These are phyloP conservation scores for Sporisorium graminicola DNA, from an alignment of 1,284 basidiomycete species.

Conservation along the genomic window DNA sequence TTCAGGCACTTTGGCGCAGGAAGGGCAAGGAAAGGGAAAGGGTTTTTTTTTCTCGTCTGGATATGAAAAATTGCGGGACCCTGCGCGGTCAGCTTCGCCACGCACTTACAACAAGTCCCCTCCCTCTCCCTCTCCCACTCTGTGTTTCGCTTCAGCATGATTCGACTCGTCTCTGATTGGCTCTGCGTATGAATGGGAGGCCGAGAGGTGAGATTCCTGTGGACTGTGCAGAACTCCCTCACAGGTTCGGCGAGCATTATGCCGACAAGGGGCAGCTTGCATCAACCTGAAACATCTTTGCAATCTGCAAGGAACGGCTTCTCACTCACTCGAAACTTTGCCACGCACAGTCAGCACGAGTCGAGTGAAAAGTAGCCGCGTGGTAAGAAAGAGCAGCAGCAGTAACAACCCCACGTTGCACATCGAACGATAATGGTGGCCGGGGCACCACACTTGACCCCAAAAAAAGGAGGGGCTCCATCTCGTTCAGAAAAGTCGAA, in stretches of 20 bases:
- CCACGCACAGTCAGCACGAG: background rate
- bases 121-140: too few relatives aligned
- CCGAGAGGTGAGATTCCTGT: background rate
- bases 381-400: too few relatives aligned
- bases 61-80: slow-evolving; percentile 2
- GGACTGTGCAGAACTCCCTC: too few relatives aligned
- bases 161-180: background rate
- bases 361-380: background rate
- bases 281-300: background rate
- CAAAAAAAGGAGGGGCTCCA: background rate
- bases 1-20: too few relatives aligned
- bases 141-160: too few relatives aligned
- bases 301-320: slow-evolving; percentile 4
- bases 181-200: background rate
- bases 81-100: too few relatives aligned
- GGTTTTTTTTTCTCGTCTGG: too few relatives aligned
- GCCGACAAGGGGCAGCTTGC: slow-evolving; percentile 2
- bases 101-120: too few relatives aligned
- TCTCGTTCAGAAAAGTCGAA: background rate
- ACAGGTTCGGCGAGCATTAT: background rate
- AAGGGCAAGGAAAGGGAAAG: too few relatives aligned
- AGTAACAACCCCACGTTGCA: background rate
- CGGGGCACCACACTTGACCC: slow-evolving; percentile 2
- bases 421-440: background rate
- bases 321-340: background rate